These are phyloP conservation scores for Leucosporidium creatinivorum DNA, from an alignment of 768 basidiomycete species.

Conservation along the genomic window DNA sequence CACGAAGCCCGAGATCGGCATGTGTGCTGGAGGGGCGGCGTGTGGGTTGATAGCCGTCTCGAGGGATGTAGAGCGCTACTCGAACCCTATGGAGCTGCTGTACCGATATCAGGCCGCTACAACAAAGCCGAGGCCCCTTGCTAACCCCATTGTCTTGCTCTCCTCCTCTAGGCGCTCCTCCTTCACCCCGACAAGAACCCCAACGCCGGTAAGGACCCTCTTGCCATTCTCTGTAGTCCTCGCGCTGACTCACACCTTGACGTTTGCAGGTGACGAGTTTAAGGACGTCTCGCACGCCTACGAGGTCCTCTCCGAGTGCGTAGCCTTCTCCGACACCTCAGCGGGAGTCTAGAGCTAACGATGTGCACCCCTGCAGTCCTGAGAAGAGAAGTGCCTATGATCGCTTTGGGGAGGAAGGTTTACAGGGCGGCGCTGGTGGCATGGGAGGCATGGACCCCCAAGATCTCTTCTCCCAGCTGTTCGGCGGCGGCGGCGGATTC, in stretches of 20 bases:
- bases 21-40: too few relatives aligned
- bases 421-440: constrained; percentile 67
- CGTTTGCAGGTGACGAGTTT: constrained; percentile 59
- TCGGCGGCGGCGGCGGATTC: constrained; percentile 56
- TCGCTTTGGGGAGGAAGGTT: constrained; percentile 81
- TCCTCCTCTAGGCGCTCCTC: constrained; percentile 31
- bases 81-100: too few relatives aligned
- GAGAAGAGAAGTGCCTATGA: constrained; percentile 54
- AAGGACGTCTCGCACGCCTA: constrained; percentile 94
- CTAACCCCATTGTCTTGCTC: too few relatives aligned
- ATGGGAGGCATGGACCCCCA: constrained; percentile 92
- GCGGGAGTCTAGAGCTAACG: too few relatives aligned
- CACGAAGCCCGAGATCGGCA: too few relatives aligned
- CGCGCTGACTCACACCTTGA: too few relatives aligned
- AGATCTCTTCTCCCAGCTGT: constrained; percentile 95
- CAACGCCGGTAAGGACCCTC: constrained; percentile 57
- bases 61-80: too few relatives aligned
- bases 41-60: too few relatives aligned
- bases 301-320: constrained; percentile 74
- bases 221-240: too few relatives aligned
- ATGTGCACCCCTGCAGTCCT: constrained; percentile 3
- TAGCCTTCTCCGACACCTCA: neutral
- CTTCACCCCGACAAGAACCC: constrained; percentile 57
- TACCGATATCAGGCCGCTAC: too few relatives aligned
- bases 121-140: too few relatives aligned